Base-by-base conservation (phyloP, 2,329 filamentous ascomycete species). In the Kalaharituber pfeilii region DNA sequence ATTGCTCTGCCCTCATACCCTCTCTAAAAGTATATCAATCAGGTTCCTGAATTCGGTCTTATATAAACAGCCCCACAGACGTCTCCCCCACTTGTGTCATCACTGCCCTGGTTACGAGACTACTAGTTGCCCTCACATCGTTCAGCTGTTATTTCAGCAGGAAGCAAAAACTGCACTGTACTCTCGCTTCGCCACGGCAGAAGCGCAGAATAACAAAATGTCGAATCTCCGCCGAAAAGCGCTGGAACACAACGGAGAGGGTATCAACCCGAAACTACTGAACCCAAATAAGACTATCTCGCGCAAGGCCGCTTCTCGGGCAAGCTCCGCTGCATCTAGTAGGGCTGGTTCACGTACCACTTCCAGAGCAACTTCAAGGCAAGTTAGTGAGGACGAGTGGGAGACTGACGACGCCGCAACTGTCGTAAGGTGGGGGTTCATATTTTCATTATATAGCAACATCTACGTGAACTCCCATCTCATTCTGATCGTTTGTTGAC, bases 171-270 rank as follows among this genome's bases (percentile, higher is more conserved):
- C n/a, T n/a, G n/a, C n/a, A n/a, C n/a, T n/a, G n/a, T n/a, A n/a
- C n/a, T n/a, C n/a, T n/a, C n/a, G n/a, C n/a, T 36, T 36, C 30
- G 30, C 30, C n/a, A 36, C 30, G n/a, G 9, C 30, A 36, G 30
- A 36, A 9, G n/a, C n/a, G n/a, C 9, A 36, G n/a, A 36, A 36
- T 36, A 36, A 36, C 9, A 53, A 58, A 50, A 82, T 82, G 79
- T 78, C 75, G 64, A 78, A 82, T 64, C 71, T 77, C 53, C 73
- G 80, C 62, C 80, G 82, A 65, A 81, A 82, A 67, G 81, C 78
- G 51, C 76, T 85, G 56, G 11, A 47, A 22, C 80, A 82, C 69
- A 80, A 78, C 69, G 76, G 78, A 66, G 24, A 47, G 5, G 80
- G 82, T 69, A 80, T 78, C 69, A 76, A 77, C 66, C 18, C n/a